phyloP scores from a whole-genome alignment of 257 asterid genomes.

The Solanum corneliomulleri region DNA sequence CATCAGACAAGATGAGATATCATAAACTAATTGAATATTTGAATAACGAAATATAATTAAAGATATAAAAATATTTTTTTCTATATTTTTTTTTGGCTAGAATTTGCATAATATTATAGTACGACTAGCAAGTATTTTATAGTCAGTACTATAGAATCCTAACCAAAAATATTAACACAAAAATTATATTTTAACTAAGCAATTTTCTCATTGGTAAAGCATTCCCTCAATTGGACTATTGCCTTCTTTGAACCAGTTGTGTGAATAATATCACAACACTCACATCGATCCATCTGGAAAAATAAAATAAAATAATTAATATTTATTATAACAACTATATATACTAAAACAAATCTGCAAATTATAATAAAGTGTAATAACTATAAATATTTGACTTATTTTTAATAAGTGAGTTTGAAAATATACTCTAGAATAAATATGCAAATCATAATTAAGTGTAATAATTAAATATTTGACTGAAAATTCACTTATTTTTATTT shows the following conservation, averaged over 20 bases:
- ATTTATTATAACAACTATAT: background rate
- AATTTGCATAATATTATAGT: background rate
- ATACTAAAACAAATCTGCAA: background rate
- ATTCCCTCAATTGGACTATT: slow-evolving; percentile 31
- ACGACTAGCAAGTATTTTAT: background rate
- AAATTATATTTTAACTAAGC: slow-evolving; percentile 13
- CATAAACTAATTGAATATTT: background rate
- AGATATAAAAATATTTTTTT: background rate
- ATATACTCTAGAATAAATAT: background rate
- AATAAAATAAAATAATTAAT: background rate
- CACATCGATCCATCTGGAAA: slow-evolving; percentile 19
- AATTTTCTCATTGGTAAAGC: slow-evolving; percentile 33
- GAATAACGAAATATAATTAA: no score
- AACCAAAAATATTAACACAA: background rate
- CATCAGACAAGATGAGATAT: background rate
- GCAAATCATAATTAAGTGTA: background rate
- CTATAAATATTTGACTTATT: background rate
- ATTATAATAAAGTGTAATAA: background rate
- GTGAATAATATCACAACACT: slow-evolving; percentile 39
- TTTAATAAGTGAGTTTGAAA: background rate
- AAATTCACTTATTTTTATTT: background rate
- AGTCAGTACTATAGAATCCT: background rate
- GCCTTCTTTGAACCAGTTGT: background rate
- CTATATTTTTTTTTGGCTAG: background rate
- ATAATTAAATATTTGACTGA: background rate